These are phyloP conservation scores for Artemisia tridentata DNA, from an alignment of 129 eudicot species.

Conservation along the genomic window DNA sequence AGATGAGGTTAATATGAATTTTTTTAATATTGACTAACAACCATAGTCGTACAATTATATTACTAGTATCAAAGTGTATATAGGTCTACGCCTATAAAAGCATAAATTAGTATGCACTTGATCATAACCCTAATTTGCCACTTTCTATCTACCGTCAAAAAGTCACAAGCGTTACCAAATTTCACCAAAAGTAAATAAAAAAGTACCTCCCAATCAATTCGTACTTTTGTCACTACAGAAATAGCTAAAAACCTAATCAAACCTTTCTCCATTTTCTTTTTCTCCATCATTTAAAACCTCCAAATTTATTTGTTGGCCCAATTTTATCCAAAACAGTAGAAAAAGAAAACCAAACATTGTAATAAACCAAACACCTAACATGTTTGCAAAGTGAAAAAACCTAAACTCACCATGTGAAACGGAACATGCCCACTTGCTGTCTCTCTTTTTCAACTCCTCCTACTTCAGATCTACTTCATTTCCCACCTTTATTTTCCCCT, in stretches of 20 bases:
- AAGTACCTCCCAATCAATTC: not conserved
- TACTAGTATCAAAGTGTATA: too few species aligned
- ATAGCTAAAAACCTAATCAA: too few species aligned
- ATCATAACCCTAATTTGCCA: not conserved
- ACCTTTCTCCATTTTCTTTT: too few species aligned
- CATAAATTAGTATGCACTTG: too few species aligned
- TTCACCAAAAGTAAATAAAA: not conserved
- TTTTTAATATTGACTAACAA: too few species aligned
- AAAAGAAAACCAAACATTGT: not conserved
- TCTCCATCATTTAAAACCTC: too few species aligned
- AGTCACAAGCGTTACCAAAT: not conserved
- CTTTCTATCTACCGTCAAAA: not conserved
- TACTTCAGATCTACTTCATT: slow-evolving; percentile 39
- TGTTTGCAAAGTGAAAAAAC: not conserved
- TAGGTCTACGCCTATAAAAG: too few species aligned
- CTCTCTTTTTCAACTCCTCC: slow-evolving; percentile 32
- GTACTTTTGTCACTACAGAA: not conserved
- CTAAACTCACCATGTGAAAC: slow-evolving; percentile 17
- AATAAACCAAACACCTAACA: not conserved
- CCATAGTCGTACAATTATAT: too few species aligned
- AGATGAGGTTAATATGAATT: too few species aligned
- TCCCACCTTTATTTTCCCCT: not conserved
- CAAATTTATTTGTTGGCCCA: too few species aligned
- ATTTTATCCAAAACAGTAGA: too few species aligned
- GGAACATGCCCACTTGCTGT: slow-evolving; percentile 22